Percentiles rank a stretch among this genome's conserved stretches.
Evolutionary conservation across 2,329 filamentous ascomycete genomes (phyloP).

Genomic region (Botrytis elliptica): DNA sequence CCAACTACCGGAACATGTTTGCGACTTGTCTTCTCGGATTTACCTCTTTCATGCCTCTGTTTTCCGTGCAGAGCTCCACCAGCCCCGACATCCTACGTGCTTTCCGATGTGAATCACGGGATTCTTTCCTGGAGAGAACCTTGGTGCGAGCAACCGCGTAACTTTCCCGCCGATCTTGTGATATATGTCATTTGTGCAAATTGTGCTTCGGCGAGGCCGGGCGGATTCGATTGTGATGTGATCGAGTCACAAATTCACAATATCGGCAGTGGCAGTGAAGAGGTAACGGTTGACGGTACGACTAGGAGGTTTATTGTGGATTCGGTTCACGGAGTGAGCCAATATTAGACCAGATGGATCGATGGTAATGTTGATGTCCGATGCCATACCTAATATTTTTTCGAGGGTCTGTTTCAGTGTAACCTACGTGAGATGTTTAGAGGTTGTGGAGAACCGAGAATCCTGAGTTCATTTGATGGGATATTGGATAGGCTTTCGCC

Average conservation of each 20-base stretch:
- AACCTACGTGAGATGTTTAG: not conserved
- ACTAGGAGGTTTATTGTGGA: not conserved
- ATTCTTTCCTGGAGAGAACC: conserved; percentile 12
- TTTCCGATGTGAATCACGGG: conserved; percentile 10
- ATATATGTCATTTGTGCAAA: not conserved
- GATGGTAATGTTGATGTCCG: conserved; percentile 3
- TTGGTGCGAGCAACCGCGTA: not conserved
- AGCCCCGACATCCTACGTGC: not conserved
- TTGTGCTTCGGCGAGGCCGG: not conserved
- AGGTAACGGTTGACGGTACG: not conserved
- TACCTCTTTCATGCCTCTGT: not conserved
- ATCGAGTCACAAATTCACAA: not conserved
- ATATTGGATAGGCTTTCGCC: not conserved
- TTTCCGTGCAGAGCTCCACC: conserved; percentile 7
- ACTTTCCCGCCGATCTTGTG: not conserved
- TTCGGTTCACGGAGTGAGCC: conserved; percentile 2
- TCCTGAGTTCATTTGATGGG: not conserved
- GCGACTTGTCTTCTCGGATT: not conserved
- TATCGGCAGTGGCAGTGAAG: conserved; percentile 8
- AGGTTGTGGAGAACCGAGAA: not conserved
- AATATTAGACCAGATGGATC: not conserved
- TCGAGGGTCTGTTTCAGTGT: conserved; percentile 5
- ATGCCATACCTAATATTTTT: not conserved
- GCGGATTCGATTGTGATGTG: conserved; percentile 5
- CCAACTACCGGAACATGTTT: not conserved